Percentiles rank a stretch among this genome's conserved stretches.
Conservation (phyloP, 768 basidiomycete species). For the Gymnopilus dilepis region DNA sequence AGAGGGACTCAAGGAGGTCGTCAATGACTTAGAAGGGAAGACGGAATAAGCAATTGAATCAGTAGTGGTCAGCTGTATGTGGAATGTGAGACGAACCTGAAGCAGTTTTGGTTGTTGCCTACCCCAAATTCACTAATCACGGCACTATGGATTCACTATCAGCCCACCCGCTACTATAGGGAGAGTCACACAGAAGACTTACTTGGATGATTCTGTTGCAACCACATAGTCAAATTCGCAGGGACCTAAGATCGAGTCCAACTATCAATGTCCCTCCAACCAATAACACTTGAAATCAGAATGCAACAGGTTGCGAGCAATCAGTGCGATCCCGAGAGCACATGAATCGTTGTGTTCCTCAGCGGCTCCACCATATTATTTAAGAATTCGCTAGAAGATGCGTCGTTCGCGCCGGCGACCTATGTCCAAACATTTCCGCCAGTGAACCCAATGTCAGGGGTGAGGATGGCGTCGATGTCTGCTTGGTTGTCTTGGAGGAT, state of each 20-base stretch:
- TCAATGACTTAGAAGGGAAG: constrained; percentile 36
- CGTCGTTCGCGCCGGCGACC: constrained; percentile 36
- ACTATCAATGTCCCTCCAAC: not conserved
- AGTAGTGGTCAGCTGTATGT: not conserved
- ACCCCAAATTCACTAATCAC: constrained; percentile 52
- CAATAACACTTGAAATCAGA: too few relatives aligned
- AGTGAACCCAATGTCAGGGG: constrained; percentile 52
- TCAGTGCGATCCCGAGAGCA: constrained; percentile 47
- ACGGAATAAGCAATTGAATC: not conserved
- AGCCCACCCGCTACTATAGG: not conserved
- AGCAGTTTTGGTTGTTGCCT: constrained; percentile 47
- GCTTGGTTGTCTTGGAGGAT: constrained; percentile 49
- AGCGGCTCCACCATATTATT: constrained; percentile 45
- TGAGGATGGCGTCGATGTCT: constrained; percentile 49
- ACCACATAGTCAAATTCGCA: constrained; percentile 46
- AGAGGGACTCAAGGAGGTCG: constrained; percentile 46
- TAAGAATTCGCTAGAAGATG: constrained; percentile 48
- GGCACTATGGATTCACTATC: constrained; percentile 33
- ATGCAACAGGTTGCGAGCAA: constrained; percentile 44
- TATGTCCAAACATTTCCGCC: constrained; percentile 52
- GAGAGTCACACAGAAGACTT: too few relatives aligned
- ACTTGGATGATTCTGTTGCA: constrained; percentile 46
- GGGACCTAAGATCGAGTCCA: constrained; percentile 46
- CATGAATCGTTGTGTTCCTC: constrained; percentile 48
- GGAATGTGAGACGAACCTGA: constrained; percentile 32